These are phyloP conservation scores for Dioszegia crocea DNA, from an alignment of 768 basidiomycete species.

Conservation along the genomic window DNA sequence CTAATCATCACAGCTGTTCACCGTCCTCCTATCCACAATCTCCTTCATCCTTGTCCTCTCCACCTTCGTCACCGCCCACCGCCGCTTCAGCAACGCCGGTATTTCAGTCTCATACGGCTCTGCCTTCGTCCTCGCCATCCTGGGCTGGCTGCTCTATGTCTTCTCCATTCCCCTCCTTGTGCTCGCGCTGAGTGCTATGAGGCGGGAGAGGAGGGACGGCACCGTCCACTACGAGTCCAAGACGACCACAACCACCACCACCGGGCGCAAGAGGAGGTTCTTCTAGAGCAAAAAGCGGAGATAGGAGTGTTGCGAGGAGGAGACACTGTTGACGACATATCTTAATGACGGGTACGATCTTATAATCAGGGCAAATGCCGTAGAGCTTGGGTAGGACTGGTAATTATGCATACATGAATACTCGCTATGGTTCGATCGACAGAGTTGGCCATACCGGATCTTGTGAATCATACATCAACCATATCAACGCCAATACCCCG, in stretches of 20 bases:
- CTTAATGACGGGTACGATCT: neutral
- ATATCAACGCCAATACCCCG: too few species aligned
- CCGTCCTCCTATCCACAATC: slow-evolving; percentile 31
- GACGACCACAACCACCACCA: slow-evolving; percentile 14
- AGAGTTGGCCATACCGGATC: too few species aligned
- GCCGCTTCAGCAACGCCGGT: slow-evolving; percentile 21
- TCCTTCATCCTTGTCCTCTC: slow-evolving; percentile 41
- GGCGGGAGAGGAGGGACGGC: slow-evolving; percentile 19
- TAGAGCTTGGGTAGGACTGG: neutral
- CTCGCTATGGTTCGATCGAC: too few species aligned
- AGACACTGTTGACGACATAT: neutral
- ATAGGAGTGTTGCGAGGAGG: neutral
- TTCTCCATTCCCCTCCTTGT: slow-evolving; percentile 26
- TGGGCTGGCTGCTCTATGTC: slow-evolving; percentile 37
- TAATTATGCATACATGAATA: too few species aligned
- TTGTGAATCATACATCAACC: neutral
- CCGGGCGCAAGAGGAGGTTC: slow-evolving; percentile 17
- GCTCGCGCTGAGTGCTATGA: slow-evolving; percentile 36
- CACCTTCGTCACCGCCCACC: slow-evolving; percentile 35
- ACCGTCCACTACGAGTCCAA: slow-evolving; percentile 1
- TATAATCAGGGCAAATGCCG: neutral
- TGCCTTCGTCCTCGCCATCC: slow-evolving; percentile 38
- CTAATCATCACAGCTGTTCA: slow-evolving; percentile 22
- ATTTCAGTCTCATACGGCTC: slow-evolving; percentile 34
- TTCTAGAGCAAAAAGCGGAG: neutral